Conservation (phyloP, 768 basidiomycete species). For the Xerocomus brunneocitrinus region DNA sequence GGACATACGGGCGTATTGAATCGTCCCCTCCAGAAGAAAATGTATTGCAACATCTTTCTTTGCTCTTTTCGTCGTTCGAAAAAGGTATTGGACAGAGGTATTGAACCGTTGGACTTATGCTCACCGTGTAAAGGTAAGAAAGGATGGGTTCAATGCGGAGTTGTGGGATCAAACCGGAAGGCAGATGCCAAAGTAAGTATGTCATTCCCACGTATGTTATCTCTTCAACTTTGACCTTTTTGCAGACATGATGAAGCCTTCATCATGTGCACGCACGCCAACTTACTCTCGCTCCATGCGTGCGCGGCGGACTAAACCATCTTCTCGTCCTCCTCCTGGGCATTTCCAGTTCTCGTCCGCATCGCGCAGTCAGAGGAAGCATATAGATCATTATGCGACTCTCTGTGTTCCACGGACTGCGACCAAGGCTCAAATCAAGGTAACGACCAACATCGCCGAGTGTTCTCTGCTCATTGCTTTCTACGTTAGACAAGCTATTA, state of each 20-base stretch:
- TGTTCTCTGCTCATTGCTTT: not conserved
- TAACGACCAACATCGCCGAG: not conserved
- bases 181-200: slow-evolving; percentile 3
- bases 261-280: not conserved
- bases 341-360: slow-evolving; percentile 21
- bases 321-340: not conserved
- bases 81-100: slow-evolving; percentile 1
- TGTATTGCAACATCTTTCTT: slow-evolving; percentile 19
- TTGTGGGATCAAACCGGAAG: slow-evolving; percentile 24
- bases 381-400: slow-evolving; percentile 25
- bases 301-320: not conserved
- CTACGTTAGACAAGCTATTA: slow-evolving; percentile 27
- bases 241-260: not conserved
- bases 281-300: not conserved
- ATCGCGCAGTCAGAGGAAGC: slow-evolving; percentile 5
- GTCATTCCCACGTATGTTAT: slow-evolving; percentile 23
- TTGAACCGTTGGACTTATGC: not conserved
- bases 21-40: slow-evolving; percentile 25
- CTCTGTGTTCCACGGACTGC: slow-evolving; percentile 26
- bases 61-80: not conserved
- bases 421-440: slow-evolving; percentile 33
- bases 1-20: slow-evolving; percentile 27
- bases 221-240: not conserved
- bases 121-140: not conserved
- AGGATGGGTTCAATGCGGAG: not conserved